These are phyloP conservation scores for Ophiostoma australiae DNA, from an alignment of 2,329 filamentous ascomycete genomes.

Conservation along the genomic window DNA sequence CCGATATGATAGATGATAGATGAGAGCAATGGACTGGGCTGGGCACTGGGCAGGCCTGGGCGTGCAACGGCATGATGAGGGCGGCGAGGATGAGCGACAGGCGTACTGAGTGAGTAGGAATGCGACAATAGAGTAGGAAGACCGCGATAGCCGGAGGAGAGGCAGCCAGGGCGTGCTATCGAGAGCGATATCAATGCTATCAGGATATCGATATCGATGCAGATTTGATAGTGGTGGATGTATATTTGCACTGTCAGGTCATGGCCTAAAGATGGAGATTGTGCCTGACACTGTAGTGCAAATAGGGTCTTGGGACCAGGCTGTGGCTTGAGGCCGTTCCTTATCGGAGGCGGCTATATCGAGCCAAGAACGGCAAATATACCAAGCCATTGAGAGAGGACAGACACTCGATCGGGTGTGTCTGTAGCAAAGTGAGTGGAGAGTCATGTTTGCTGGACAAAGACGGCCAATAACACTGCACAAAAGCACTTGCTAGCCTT, in stretches of 20 bases:
- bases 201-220: neutral
- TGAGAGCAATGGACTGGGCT: neutral
- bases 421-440: neutral
- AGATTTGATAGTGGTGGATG: neutral
- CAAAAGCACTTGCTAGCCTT: neutral
- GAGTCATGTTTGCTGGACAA: neutral
- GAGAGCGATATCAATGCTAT: neutral
- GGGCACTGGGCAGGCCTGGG: slow-evolving; percentile 5
- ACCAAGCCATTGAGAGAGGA: neutral
- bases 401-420: neutral
- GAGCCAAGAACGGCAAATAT: neutral
- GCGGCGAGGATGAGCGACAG: too few relatives aligned
- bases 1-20: slow-evolving; percentile 11
- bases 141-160: neutral
- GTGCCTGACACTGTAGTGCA: neutral
- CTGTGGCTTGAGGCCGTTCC: neutral
- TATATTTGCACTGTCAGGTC: neutral
- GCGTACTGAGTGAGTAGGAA: too few relatives aligned
- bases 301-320: neutral
- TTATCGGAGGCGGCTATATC: slow-evolving; percentile 7
- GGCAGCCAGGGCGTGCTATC: slow-evolving; percentile 3
- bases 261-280: neutral
- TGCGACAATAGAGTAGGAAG: neutral
- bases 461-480: neutral
- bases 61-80: neutral